phyloP scores from a whole-genome alignment of 2,329 filamentous ascomycete species.

The Hypoxylon sp. region DNA sequence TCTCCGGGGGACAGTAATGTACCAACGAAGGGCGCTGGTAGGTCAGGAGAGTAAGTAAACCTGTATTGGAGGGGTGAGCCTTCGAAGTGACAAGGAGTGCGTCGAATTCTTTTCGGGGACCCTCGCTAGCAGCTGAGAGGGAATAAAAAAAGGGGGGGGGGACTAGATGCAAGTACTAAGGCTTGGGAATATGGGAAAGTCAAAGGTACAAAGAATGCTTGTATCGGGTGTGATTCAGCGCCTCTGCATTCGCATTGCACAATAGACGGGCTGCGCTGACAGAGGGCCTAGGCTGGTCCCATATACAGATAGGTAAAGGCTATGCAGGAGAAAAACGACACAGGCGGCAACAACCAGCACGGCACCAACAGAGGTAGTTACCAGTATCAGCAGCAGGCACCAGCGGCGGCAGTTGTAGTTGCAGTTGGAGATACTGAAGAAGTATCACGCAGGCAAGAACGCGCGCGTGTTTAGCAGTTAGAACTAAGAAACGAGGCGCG shows the following conservation, averaged over 20 bases:
- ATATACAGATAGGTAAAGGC: constrained; percentile 28
- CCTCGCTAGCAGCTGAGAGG: constrained; percentile 43
- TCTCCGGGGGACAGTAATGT: constrained; percentile 49
- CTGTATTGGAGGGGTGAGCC: constrained; percentile 53
- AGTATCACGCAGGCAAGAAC: constrained; percentile 1
- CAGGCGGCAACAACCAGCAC: constrained; percentile 28
- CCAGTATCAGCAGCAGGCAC: constrained; percentile 17
- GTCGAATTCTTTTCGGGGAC: constrained; percentile 44
- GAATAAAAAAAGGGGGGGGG: constrained; percentile 40
- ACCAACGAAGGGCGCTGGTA: constrained; percentile 44
- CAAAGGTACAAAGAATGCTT: constrained; percentile 41
- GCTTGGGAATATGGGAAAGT: constrained; percentile 28
- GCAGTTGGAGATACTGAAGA: constrained; percentile 22
- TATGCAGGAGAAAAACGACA: constrained; percentile 41
- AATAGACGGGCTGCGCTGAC: constrained; percentile 36
- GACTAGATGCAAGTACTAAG: constrained; percentile 38
- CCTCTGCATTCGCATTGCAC: constrained; percentile 43
- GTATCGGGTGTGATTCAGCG: constrained; percentile 46
- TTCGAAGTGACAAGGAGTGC: constrained; percentile 52
- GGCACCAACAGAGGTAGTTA: constrained; percentile 12
- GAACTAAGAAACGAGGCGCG: constrained; percentile 27
- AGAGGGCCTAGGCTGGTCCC: constrained; percentile 36
- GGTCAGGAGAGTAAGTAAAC: constrained; percentile 47
- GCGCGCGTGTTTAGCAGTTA: constrained; percentile 14
- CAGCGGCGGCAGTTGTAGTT: constrained; percentile 8